Conservation (phyloP, 2,329 filamentous ascomycete species). For the Epichloe hybrida region DNA sequence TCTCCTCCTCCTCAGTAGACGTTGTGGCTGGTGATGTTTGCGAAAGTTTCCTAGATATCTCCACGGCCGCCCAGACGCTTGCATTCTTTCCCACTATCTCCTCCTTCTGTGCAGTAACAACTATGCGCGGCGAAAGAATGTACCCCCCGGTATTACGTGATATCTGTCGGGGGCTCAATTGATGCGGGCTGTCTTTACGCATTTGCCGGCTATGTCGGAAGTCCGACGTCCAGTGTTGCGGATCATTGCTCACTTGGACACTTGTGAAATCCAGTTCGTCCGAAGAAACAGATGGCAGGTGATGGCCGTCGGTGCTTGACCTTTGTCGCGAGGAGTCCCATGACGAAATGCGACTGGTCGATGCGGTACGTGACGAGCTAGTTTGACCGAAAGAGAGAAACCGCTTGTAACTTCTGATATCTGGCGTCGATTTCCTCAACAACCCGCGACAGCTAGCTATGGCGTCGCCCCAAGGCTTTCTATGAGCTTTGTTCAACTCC, state of each 20-base stretch:
- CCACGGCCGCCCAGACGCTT: slow-evolving; percentile 35
- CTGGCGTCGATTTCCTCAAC: slow-evolving; percentile 5
- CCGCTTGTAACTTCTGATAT: slow-evolving; percentile 2
- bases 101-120: slow-evolving; percentile 28
- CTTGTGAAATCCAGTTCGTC: neutral
- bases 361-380: neutral
- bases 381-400: slow-evolving; percentile 3
- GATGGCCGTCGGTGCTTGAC: neutral
- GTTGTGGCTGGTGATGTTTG: slow-evolving; percentile 7
- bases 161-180: slow-evolving; percentile 5
- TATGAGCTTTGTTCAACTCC: slow-evolving; percentile 4
- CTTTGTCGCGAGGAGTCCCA: neutral
- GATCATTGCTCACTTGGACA: too few species aligned
- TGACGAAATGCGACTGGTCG: slow-evolving; percentile 2
- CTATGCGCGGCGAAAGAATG: slow-evolving; percentile 29
- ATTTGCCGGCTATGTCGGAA: neutral
- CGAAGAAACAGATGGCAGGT: slow-evolving; percentile 2
- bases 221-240: neutral
- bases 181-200: neutral
- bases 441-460: slow-evolving; percentile 8
- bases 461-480: slow-evolving; percentile 7
- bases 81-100: slow-evolving; percentile 19
- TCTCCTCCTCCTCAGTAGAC: neutral
- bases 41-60: slow-evolving; percentile 29
- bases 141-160: slow-evolving; percentile 4